These are phyloP conservation scores for Ephemerocybe angulata DNA, from an alignment of 768 basidiomycete species.

Conservation along the genomic window DNA sequence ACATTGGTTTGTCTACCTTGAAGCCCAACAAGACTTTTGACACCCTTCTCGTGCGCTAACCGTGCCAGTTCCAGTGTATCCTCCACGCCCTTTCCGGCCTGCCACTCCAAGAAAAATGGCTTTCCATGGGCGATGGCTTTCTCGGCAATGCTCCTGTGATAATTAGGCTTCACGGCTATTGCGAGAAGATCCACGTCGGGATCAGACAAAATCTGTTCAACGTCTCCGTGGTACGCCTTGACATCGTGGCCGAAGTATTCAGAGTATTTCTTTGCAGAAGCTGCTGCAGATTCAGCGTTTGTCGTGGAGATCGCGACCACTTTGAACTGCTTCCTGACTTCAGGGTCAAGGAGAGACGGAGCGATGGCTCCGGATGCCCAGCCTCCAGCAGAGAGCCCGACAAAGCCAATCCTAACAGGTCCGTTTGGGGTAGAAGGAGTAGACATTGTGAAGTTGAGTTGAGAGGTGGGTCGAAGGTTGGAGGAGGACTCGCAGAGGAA, in stretches of 20 bases:
- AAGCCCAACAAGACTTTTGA: slow-evolving; percentile 28
- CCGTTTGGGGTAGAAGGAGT: background rate
- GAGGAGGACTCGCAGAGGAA: no score
- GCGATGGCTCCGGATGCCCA: slow-evolving; percentile 23
- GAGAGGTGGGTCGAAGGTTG: no score
- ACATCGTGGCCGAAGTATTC: slow-evolving; percentile 18
- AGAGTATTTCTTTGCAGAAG: slow-evolving; percentile 26
- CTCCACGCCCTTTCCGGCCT: slow-evolving; percentile 23
- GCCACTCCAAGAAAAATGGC: slow-evolving; percentile 38
- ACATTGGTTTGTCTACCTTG: slow-evolving; percentile 26
- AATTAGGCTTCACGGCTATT: slow-evolving; percentile 26
- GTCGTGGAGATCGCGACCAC: slow-evolving; percentile 31
- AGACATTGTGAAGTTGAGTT: no score
- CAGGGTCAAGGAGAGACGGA: slow-evolving; percentile 16
- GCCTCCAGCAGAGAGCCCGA: slow-evolving; percentile 28
- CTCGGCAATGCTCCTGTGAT: slow-evolving; percentile 24
- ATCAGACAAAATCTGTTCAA: slow-evolving; percentile 20
- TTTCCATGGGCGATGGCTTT: slow-evolving; percentile 35
- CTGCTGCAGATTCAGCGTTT: slow-evolving; percentile 24
- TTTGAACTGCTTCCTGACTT: slow-evolving; percentile 17
- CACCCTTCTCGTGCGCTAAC: slow-evolving; percentile 21
- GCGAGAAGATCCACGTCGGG: slow-evolving; percentile 34
- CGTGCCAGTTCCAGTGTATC: slow-evolving; percentile 32
- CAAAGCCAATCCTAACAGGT: slow-evolving; percentile 22
- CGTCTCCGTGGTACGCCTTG: slow-evolving; percentile 28